Evolutionary conservation across 108 stramenopile species (phyloP), one percentile per base, ranked within the genome.

Genomic region (Parietichytrium sp.): DNA sequence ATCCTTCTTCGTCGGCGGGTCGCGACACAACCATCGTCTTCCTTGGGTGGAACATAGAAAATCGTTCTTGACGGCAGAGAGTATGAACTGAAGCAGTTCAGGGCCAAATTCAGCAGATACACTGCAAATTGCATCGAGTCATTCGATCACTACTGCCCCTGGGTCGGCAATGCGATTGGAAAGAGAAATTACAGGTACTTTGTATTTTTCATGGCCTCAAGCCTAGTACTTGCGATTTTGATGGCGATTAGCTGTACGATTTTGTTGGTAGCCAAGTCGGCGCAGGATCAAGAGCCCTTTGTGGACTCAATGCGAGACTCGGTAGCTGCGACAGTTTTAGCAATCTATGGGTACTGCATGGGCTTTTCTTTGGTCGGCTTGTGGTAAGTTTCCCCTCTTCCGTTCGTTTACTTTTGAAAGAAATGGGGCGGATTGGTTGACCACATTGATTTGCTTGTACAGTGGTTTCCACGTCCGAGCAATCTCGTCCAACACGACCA

Each of bases 61-160:
- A 72, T 72, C 42, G 61, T 72, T 0, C 61, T 72, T 2, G 61
- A 72, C 6, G 61, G 61, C 33, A 31, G 61, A 45, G 61, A 72
- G 61, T 72, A 72, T 42, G 61, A 72, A 25, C 61, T 72, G 23
- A 16, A 25, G n/a, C 38, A 72, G 3, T 72, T 72, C 61, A 33
- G 61, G 15, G 61, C 61, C 42, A 36, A 45, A 2, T 72, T 72
- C 42, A 45, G 38, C 42, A 10, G 61, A 12, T 72, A 72, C 61
- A 72, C 61, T n/a, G 61, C 38, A n/a, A 72, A 72, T 20, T 72
- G 61, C 42, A 72, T 72, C 42, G 61, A 72, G 42, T 72, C 61
- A 6, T 72, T 72, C 3, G 61, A 72, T 42, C 61, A 72, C 61
- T 72, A 45, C 45, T 72, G 61, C 42, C 38, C 38, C 20, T 72